phyloP scores from a whole-genome alignment of 2,329 filamentous ascomycete species.

The Colletotrichum zoysiae region DNA sequence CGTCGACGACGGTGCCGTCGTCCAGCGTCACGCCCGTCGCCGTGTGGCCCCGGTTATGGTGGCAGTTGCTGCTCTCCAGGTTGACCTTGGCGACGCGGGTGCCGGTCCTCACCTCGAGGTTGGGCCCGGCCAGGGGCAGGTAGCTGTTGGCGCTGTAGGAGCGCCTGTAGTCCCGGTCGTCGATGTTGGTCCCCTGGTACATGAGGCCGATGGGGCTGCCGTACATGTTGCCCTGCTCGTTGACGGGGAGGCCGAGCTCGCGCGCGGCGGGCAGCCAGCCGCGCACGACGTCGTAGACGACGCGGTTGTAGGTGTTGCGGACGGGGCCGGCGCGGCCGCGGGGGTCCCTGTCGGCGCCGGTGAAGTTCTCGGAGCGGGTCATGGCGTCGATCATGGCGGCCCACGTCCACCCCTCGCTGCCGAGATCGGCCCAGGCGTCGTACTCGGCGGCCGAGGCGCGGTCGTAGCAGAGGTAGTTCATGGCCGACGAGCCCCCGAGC shows the following conservation, averaged over 20 bases:
- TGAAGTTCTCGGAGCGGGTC: constrained; percentile 48
- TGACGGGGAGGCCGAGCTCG: constrained; percentile 30
- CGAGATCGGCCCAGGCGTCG: constrained; percentile 54
- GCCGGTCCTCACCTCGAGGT: constrained; percentile 53
- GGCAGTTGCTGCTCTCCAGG: constrained; percentile 22
- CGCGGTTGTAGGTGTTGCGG: constrained; percentile 38
- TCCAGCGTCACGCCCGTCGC: constrained; percentile 24
- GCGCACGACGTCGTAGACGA: constrained; percentile 26
- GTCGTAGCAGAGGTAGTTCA: constrained; percentile 60
- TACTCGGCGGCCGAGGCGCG: constrained; percentile 53
- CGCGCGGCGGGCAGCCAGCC: constrained; percentile 39
- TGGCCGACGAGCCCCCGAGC: constrained; percentile 60
- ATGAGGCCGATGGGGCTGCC: constrained; percentile 43
- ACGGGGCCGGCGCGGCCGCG: constrained; percentile 45
- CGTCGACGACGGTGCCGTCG: constrained; percentile 17
- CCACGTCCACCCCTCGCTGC: constrained; percentile 53
- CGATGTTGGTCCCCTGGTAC: constrained; percentile 50
- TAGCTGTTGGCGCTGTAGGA: constrained; percentile 50
- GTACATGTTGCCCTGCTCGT: constrained; percentile 28
- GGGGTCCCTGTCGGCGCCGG: constrained; percentile 40
- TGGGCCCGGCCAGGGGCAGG: constrained; percentile 53
- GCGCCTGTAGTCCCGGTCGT: constrained; percentile 48
- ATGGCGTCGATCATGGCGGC: constrained; percentile 51
- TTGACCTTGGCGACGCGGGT: constrained; percentile 48
- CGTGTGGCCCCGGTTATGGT: not conserved